These are phyloP conservation scores for Hymenotorrendiella dingleyae DNA, from an alignment of 2,329 filamentous ascomycete species.

Conservation along the genomic window DNA sequence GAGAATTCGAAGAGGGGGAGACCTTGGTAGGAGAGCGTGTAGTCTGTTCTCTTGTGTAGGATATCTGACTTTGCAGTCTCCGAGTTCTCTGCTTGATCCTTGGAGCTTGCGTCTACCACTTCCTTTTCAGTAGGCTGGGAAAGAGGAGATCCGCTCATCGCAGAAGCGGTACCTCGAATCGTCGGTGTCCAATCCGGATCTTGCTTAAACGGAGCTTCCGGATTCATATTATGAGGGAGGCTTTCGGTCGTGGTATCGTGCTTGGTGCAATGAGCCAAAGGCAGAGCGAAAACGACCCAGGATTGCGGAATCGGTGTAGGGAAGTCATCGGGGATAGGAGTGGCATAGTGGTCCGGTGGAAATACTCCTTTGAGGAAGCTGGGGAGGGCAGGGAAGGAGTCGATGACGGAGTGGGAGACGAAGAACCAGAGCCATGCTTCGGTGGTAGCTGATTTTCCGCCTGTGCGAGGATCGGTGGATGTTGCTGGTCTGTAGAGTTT, in stretches of 20 bases:
- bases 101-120: too few species aligned
- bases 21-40: slow-evolving; percentile 26
- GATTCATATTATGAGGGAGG: too few species aligned
- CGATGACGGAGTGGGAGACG: slow-evolving; percentile 14
- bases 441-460: background rate
- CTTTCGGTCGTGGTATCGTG: slow-evolving; percentile 13
- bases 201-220: too few species aligned
- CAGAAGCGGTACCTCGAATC: background rate
- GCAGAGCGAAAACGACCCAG: slow-evolving; percentile 27
- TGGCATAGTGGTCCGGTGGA: background rate
- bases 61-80: too few species aligned
- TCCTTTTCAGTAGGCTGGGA: background rate
- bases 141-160: background rate
- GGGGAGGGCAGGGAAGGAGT: slow-evolving; percentile 10
- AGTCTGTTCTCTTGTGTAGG: slow-evolving; percentile 21
- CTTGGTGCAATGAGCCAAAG: slow-evolving; percentile 17
- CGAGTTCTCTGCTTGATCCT: too few species aligned
- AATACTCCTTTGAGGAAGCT: background rate
- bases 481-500: slow-evolving; percentile 10
- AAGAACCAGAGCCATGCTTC: slow-evolving; percentile 26
- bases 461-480: slow-evolving; percentile 3
- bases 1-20: slow-evolving; percentile 27
- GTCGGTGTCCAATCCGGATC: background rate
- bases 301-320: slow-evolving; percentile 14
- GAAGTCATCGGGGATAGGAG: slow-evolving; percentile 26